phyloP scores from a whole-genome alignment of 1,139 yeast genomes.

The Geotrichum macrosporum region DNA sequence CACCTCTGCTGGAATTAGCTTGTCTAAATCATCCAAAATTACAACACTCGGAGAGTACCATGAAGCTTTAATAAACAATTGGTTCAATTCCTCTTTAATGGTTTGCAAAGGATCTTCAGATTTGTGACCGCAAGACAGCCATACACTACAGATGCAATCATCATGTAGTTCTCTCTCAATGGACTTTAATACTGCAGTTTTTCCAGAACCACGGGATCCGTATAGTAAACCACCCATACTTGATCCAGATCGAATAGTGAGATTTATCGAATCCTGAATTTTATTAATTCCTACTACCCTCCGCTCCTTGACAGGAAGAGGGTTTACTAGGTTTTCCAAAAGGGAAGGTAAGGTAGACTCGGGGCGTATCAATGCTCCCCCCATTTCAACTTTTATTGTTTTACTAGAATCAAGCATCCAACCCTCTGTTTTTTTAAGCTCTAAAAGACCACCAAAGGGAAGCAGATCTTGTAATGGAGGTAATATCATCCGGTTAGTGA shows the following conservation, averaged over 20 bases:
- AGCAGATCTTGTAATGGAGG: constrained; percentile 50
- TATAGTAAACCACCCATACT: constrained; percentile 56
- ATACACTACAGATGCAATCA: constrained; percentile 45
- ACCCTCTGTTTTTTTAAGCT: constrained; percentile 47
- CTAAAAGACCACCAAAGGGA: constrained; percentile 61
- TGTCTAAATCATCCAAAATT: constrained; percentile 77
- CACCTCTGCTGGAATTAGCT: constrained; percentile 63
- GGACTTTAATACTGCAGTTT: constrained; percentile 51
- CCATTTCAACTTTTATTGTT: constrained; percentile 42
- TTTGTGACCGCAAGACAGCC: constrained; percentile 51
- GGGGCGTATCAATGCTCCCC: constrained; percentile 51
- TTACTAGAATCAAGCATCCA: constrained; percentile 44
- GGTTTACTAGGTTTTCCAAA: constrained; percentile 12
- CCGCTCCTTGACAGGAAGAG: constrained; percentile 14
- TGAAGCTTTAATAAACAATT: constrained; percentile 56
- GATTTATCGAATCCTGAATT: constrained; percentile 43
- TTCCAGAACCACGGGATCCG: constrained; percentile 83
- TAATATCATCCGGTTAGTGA: constrained; percentile 29
- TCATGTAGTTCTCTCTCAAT: constrained; percentile 42
- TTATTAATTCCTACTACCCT: constrained; percentile 57
- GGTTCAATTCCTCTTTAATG: constrained; percentile 48
- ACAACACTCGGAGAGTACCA: constrained; percentile 80
- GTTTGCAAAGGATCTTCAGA: constrained; percentile 55
- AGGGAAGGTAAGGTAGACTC: constrained; percentile 46
- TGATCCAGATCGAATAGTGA: constrained; percentile 44